Conservation (phyloP, 768 basidiomycete species). For the Trametes meyenii region DNA sequence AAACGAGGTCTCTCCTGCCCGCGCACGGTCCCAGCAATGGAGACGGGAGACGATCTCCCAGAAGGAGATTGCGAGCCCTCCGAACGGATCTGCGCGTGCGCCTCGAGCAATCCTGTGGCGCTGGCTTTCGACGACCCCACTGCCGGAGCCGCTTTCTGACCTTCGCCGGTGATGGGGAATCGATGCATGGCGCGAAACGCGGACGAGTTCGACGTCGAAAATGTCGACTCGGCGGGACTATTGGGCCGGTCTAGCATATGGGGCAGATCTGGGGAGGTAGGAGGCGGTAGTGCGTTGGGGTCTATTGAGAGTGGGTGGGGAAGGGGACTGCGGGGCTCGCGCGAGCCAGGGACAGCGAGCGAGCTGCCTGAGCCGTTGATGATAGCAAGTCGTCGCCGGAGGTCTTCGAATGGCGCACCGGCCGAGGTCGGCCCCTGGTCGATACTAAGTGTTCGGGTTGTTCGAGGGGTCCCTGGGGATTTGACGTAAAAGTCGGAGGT, state of each 20-base stretch:
- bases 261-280: slow-evolving; percentile 32
- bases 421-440: slow-evolving; percentile 46
- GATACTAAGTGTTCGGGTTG: slow-evolving; percentile 50
- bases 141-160: slow-evolving; percentile 87
- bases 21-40: slow-evolving; percentile 58
- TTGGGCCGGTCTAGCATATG: slow-evolving; percentile 56
- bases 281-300: slow-evolving; percentile 18
- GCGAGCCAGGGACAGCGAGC: slow-evolving; percentile 47
- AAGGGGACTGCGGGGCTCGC: slow-evolving; percentile 50
- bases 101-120: slow-evolving; percentile 81
- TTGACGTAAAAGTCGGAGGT: slow-evolving; percentile 39
- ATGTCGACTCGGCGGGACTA: slow-evolving; percentile 83
- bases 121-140: slow-evolving; percentile 84
- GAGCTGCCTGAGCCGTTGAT: slow-evolving; percentile 77
- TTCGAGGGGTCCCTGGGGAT: slow-evolving; percentile 51
- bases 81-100: slow-evolving; percentile 65
- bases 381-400: slow-evolving; percentile 72
- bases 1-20: slow-evolving; percentile 50
- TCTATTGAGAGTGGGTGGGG: slow-evolving; percentile 36
- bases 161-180: slow-evolving; percentile 73
- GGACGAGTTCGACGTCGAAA: slow-evolving; percentile 71
- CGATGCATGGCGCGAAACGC: slow-evolving; percentile 55
- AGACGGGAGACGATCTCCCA: slow-evolving; percentile 77
- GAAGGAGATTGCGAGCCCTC: slow-evolving; percentile 74
- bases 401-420: slow-evolving; percentile 74